Percentiles rank a stretch among this genome's conserved stretches.
phyloP scores from a whole-genome alignment of 768 basidiomycete species.

The Mycena pura region DNA sequence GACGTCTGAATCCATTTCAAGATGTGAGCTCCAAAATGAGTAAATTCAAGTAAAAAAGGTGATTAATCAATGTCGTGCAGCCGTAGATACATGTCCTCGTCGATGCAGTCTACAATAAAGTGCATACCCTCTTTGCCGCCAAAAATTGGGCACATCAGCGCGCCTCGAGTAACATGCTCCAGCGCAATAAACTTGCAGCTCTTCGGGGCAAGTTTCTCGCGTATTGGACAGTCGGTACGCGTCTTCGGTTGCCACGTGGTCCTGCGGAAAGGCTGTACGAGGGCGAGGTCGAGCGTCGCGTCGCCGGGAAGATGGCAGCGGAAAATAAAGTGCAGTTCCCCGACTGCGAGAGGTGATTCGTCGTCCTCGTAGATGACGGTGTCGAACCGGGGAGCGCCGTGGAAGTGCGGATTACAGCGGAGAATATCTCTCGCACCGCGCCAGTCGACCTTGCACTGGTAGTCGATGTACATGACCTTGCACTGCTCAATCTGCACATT shows the following conservation, averaged over 20 bases:
- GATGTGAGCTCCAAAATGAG: background rate
- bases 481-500: background rate
- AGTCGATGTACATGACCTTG: background rate
- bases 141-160: background rate
- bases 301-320: background rate
- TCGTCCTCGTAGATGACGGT: background rate
- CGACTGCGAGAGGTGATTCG: background rate
- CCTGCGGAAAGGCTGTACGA: background rate
- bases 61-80: background rate
- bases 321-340: background rate
- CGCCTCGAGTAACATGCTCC: background rate
- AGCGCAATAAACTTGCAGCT: background rate
- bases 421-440: background rate
- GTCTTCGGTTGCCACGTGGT: background rate
- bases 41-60: background rate
- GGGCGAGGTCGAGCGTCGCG: background rate
- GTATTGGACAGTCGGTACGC: background rate
- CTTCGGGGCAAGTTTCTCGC: background rate
- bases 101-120: background rate
- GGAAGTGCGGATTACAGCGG: background rate
- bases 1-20: background rate
- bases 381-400: background rate
- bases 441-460: background rate
- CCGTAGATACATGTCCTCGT: background rate
- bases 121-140: background rate